A percentile compares a stretch with the other conserved stretches of the same genome.
These are phyloP conservation scores for Apophysomyces ossiformis DNA, from an alignment of 371 early-diverging fungal species.

Conservation along the genomic window DNA sequence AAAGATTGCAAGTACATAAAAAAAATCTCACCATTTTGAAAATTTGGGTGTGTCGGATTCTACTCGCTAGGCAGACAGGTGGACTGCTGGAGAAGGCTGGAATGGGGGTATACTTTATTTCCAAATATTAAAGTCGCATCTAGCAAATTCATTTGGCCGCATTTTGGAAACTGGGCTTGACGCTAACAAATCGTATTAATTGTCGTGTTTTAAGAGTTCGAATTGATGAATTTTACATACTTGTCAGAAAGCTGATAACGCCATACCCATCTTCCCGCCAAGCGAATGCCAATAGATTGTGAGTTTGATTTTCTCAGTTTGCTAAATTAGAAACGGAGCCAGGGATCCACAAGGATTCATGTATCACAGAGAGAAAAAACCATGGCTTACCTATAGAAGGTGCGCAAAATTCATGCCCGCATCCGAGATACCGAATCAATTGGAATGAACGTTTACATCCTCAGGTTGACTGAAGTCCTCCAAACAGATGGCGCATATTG, in stretches of 20 bases:
- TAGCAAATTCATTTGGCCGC: too few species aligned
- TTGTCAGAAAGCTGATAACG: too few species aligned
- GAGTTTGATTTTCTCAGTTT: too few species aligned
- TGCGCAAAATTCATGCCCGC: slow-evolving; percentile 21
- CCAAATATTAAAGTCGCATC: background rate
- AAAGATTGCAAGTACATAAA: slow-evolving; percentile 44
- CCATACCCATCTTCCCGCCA: too few species aligned
- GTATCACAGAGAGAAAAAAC: background rate
- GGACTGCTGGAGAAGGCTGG: background rate
- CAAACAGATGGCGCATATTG: slow-evolving; percentile 24
- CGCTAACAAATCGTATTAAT: too few species aligned
- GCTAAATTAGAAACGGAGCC: background rate
- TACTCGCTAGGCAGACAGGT: background rate
- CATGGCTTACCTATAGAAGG: slow-evolving; percentile 15
- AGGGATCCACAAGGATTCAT: slow-evolving; percentile 11
- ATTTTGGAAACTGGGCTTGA: too few species aligned
- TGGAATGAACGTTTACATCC: background rate
- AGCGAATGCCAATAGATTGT: too few species aligned
- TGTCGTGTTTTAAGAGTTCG: too few species aligned
- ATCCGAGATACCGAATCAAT: slow-evolving; percentile 11
- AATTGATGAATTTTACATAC: too few species aligned
- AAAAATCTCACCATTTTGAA: background rate
- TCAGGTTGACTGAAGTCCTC: slow-evolving; percentile 15
- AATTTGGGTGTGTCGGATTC: background rate
- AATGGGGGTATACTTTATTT: background rate